Conservation (phyloP, 2,329 filamentous ascomycete genomes). For the Talaromyces sp. region DNA sequence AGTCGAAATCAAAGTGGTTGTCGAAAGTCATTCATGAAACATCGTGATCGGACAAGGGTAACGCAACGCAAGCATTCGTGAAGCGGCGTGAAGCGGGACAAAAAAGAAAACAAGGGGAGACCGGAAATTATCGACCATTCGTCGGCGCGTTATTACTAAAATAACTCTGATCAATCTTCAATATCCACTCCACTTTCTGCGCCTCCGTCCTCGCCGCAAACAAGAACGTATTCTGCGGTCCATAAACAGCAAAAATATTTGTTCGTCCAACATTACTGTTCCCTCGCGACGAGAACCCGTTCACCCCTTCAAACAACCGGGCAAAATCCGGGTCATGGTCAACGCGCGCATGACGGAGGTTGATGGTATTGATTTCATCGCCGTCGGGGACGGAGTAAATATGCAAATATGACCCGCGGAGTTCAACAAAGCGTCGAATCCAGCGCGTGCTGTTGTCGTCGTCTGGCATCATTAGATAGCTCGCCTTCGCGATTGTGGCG, state of each 20-base stretch:
- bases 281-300: slow-evolving; percentile 36
- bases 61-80: not conserved
- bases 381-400: slow-evolving; percentile 81
- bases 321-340: slow-evolving; percentile 89
- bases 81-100: not conserved
- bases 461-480: slow-evolving; percentile 82
- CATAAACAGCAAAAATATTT: slow-evolving; percentile 91
- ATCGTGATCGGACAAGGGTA: not conserved
- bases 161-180: slow-evolving; percentile 84
- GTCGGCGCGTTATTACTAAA: slow-evolving; percentile 41
- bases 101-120: no score
- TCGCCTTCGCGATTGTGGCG: slow-evolving; percentile 74
- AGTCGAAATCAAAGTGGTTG: not conserved
- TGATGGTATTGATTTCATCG: slow-evolving; percentile 86
- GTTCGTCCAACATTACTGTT: slow-evolving; percentile 44
- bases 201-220: slow-evolving; percentile 85
- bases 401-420: slow-evolving; percentile 86
- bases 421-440: slow-evolving; percentile 89
- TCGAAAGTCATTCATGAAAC: not conserved
- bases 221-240: slow-evolving; percentile 89
- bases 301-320: slow-evolving; percentile 61
- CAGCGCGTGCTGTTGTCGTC: slow-evolving; percentile 72
- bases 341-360: slow-evolving; percentile 82
- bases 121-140: slow-evolving; percentile 13
- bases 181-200: slow-evolving; percentile 96